These are phyloP conservation scores for Penicillium salamii DNA, from an alignment of 495 filamentous ascomycete species.

Conservation along the genomic window DNA sequence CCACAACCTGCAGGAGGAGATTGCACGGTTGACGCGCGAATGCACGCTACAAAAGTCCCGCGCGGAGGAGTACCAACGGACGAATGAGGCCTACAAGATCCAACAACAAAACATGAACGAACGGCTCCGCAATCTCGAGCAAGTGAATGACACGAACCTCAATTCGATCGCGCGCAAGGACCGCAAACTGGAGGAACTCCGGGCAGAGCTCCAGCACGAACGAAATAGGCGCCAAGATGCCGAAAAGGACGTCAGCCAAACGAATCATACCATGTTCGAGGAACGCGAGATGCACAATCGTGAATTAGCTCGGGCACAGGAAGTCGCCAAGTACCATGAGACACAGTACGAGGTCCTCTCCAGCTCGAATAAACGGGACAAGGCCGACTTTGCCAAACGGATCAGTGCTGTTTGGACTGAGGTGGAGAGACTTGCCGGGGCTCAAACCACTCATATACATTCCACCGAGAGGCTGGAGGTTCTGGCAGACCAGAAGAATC, in stretches of 20 bases:
- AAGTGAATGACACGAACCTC: conserved; percentile 70
- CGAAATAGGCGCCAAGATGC: conserved; percentile 58
- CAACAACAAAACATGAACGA: conserved; percentile 65
- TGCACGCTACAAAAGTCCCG: conserved; percentile 68
- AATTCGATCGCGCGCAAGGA: conserved; percentile 72
- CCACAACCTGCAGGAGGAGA: conserved; percentile 83
- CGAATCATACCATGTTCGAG: conserved; percentile 58
- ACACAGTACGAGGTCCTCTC: conserved; percentile 71
- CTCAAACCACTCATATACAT: conserved; percentile 42
- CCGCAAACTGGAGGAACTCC: conserved; percentile 73
- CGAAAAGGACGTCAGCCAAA: conserved; percentile 60
- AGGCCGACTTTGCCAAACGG: conserved; percentile 42
- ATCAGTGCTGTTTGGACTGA: conserved; percentile 32
- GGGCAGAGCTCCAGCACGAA: conserved; percentile 64
- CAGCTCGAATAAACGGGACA: conserved; percentile 56
- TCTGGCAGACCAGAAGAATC: conserved; percentile 67
- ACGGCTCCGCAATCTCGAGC: conserved; percentile 59
- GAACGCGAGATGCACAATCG: conserved; percentile 52
- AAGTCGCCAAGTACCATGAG: conserved; percentile 49
- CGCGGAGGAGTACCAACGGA: conserved; percentile 69
- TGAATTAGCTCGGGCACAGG: conserved; percentile 60
- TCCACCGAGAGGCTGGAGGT: conserved; percentile 62
- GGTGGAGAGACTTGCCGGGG: conserved; percentile 32
- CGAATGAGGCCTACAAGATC: conserved; percentile 68
- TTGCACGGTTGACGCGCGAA: conserved; percentile 79